phyloP scores from a whole-genome alignment of 2,329 filamentous ascomycete genomes.

The Aspergillus spinulosporus region DNA sequence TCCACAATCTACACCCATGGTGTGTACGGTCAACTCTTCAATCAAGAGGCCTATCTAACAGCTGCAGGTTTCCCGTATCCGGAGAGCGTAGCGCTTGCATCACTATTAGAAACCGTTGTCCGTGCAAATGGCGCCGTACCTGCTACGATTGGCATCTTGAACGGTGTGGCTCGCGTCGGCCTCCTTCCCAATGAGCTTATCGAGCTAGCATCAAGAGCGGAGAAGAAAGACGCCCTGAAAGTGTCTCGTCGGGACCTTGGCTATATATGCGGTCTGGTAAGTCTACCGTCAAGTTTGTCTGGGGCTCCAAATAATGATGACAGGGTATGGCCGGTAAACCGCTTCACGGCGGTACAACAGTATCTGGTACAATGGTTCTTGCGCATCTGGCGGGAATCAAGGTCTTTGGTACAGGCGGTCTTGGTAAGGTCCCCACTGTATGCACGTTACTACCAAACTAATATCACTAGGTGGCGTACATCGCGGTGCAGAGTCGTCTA shows the following conservation, averaged over 20 bases:
- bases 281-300: conserved; percentile 21
- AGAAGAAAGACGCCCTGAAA: conserved; percentile 70
- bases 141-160: conserved; percentile 84
- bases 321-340: conserved; percentile 66
- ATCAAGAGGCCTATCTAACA: conserved; percentile 6
- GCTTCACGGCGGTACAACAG: conserved; percentile 86
- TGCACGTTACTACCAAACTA: conserved; percentile 14
- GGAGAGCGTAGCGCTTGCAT: conserved; percentile 73
- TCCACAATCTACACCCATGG: conserved; percentile 98
- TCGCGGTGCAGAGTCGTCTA: conserved; percentile 76
- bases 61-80: conserved; percentile 66
- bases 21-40: conserved; percentile 24
- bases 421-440: conserved; percentile 52
- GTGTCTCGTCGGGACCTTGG: conserved; percentile 84
- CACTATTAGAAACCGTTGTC: conserved; percentile 76
- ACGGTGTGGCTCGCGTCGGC: conserved; percentile 80
- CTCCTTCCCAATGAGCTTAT: conserved; percentile 70
- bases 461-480: conserved; percentile 71
- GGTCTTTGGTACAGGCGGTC: conserved; percentile 90
- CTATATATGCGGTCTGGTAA: conserved; percentile 74
- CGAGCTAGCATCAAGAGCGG: conserved; percentile 65
- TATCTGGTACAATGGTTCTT: conserved; percentile 89
- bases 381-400: conserved; percentile 83
- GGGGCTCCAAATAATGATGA: conserved; percentile 1
- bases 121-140: conserved; percentile 79